Evolutionary conservation across 2,329 filamentous ascomycete species (phyloP).

Genomic region (Didymella exigua): DNA sequence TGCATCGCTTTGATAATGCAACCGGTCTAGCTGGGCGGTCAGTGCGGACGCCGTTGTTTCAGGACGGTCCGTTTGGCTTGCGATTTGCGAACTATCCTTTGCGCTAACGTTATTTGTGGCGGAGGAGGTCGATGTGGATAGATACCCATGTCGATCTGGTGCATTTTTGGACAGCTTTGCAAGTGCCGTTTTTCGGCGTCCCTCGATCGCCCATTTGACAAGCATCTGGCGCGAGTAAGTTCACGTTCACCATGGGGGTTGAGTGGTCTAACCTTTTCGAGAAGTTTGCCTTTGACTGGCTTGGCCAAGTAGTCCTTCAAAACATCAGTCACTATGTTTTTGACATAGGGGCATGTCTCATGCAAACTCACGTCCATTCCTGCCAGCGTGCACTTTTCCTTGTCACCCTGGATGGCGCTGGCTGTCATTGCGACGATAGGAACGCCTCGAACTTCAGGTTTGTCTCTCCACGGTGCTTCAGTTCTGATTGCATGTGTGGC

Average conservation of each 20-base stretch:
- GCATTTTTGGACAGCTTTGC: conserved; percentile 28
- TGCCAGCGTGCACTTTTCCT: conserved; percentile 73
- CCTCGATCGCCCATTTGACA: conserved; percentile 67
- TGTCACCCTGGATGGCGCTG: conserved; percentile 76
- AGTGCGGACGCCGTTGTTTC: conserved; percentile 45
- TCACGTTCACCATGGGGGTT: conserved; percentile 14
- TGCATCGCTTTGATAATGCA: conserved; percentile 45
- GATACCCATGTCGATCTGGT: conserved; percentile 34
- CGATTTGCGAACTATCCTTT: conserved; percentile 38
- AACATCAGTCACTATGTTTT: conserved; percentile 12
- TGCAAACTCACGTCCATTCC: conserved; percentile 67
- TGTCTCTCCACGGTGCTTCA: conserved; percentile 66
- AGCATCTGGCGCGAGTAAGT: conserved; percentile 56
- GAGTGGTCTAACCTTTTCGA: conserved; percentile 59
- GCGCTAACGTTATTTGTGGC: conserved; percentile 27
- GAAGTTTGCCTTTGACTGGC: conserved; percentile 69
- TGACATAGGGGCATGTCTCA: conserved; percentile 12
- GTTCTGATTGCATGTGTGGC: conserved; percentile 76
- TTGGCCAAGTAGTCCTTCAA: conserved; percentile 44
- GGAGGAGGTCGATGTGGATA: conserved; percentile 19
- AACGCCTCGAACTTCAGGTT: conserved; percentile 62
- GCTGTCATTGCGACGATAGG: conserved; percentile 85
- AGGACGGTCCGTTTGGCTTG: conserved; percentile 33
- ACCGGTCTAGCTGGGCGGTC: conserved; percentile 46
- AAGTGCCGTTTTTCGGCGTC: conserved; percentile 45